Conservation (phyloP, 2,329 filamentous ascomycete genomes). For the Colletotrichum cuscutae region DNA sequence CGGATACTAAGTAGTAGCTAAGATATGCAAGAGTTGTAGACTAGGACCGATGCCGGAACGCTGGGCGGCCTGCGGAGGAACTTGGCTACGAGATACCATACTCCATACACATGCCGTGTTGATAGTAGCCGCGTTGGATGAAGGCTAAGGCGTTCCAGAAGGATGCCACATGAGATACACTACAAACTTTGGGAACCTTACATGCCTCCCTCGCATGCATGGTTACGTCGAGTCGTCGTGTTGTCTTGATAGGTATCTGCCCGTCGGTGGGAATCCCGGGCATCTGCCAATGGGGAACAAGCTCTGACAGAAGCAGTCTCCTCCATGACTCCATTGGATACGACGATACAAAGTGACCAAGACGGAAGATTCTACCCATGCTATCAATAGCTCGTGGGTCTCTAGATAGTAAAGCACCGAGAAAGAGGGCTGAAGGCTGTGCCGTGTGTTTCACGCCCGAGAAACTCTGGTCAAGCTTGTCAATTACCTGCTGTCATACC, state of each 20-base stretch:
- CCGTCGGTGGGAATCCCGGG: not conserved
- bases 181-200: not conserved
- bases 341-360: not conserved
- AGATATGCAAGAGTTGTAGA: not conserved
- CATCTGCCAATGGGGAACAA: not conserved
- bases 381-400: not conserved
- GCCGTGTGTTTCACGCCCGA: not conserved
- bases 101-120: not conserved
- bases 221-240: not conserved
- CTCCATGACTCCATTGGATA: not conserved
- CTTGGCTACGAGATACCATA: not conserved
- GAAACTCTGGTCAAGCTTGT: not conserved
- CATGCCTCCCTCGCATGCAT: not conserved
- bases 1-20: not conserved
- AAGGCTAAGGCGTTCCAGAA: not conserved
- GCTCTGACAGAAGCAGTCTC: not conserved
- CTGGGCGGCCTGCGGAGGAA: not conserved
- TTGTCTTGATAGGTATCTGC: not conserved
- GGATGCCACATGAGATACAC: not conserved
- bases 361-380: not conserved
- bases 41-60: not conserved
- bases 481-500: conserved; percentile 1
- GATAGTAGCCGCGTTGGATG: not conserved
- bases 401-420: not conserved
- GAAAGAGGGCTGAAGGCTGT: not conserved